Evolutionary conservation across 495 filamentous ascomycete genomes (phyloP), one percentile per base, ranked within the genome.

Genomic region (Annulohypoxylon bovei): DNA sequence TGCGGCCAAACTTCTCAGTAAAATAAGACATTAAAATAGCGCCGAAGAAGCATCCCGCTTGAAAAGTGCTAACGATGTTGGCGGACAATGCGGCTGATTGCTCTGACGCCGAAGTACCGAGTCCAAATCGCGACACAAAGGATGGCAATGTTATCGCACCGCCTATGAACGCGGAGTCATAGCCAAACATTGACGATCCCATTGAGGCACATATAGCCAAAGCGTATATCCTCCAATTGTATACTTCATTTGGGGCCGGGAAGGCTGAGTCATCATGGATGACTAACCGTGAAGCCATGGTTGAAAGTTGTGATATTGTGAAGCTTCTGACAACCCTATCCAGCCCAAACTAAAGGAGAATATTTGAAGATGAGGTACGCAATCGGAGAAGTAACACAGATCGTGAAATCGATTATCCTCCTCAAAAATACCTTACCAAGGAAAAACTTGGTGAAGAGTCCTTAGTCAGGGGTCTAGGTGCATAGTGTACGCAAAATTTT

Each of bases 201-300:
- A 52, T 52, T 14, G 47, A 52, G 14, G 47, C 47, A 52, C 47
- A 52, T 16, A 52, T 27, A 25, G 47, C 47, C 23, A 52, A 30
- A 7, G 20, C 14, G 25, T 52, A 52, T 52, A 52, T 30, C 47
- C 8, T 52, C 47, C 47, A 52, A 14, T 30, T 52, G 25, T 52
- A 52, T 6, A 52, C 47, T 25, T 23, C 47, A 52, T 25, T 52
- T 0, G 47, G 47, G 11, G 47, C 47, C 12, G 47, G 47, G 47
- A 52, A 52, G 12, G 47, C 47, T 11, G 47, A 52, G 27, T 52
- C 47, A 30, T 52, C 47, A 11, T 30, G 22, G 5, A 30, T 30
- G 25, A 25, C 47, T 28, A 52, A 52, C 16, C 14, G 23, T 4
- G 47, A 52, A 52, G 27, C 20, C 47, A 52, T 52, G 7, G 12